These are phyloP conservation scores for Thelonectria rubi DNA, from an alignment of 2,329 filamentous ascomycete species.

Conservation along the genomic window DNA sequence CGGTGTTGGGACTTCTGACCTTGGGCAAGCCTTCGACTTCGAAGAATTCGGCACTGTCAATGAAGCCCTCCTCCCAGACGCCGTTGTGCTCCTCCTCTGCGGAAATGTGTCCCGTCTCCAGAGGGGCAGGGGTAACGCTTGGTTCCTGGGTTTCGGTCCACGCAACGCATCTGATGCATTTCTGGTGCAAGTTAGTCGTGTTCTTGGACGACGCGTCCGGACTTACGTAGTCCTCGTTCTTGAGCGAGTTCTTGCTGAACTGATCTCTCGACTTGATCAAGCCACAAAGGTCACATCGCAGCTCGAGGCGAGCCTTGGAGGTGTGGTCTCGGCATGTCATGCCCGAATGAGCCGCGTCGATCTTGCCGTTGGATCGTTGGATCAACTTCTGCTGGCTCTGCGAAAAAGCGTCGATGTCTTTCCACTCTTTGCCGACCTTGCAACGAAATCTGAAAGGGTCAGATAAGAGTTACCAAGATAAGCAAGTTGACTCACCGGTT, in stretches of 20 bases:
- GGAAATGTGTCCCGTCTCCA: constrained; percentile 48
- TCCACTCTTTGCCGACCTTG: constrained; percentile 50
- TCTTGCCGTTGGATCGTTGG: constrained; percentile 25
- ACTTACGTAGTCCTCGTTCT: constrained; percentile 45
- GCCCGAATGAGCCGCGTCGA: constrained; percentile 46
- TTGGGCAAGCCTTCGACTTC: constrained; percentile 29
- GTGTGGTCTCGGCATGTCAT: constrained; percentile 51
- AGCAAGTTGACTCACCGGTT: constrained; percentile 18
- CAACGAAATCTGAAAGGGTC: constrained; percentile 45
- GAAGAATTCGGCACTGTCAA: constrained; percentile 41
- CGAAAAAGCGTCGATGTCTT: constrained; percentile 45
- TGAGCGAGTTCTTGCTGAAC: constrained; percentile 45
- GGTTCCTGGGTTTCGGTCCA: constrained; percentile 51
- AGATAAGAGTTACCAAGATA: neutral
- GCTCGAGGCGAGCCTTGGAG: constrained; percentile 36
- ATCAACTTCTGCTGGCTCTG: constrained; percentile 45
- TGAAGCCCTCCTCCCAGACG: constrained; percentile 22
- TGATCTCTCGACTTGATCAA: constrained; percentile 39
- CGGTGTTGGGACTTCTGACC: constrained; percentile 23
- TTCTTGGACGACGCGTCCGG: neutral
- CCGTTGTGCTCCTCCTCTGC: constrained; percentile 40
- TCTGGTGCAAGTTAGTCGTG: constrained; percentile 37
- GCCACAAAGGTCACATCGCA: constrained; percentile 46
- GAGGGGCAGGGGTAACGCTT: constrained; percentile 40
- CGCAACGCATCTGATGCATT: constrained; percentile 47